Base-by-base conservation (phyloP, 768 basidiomycete genomes). In the Leccinum arenicola region DNA sequence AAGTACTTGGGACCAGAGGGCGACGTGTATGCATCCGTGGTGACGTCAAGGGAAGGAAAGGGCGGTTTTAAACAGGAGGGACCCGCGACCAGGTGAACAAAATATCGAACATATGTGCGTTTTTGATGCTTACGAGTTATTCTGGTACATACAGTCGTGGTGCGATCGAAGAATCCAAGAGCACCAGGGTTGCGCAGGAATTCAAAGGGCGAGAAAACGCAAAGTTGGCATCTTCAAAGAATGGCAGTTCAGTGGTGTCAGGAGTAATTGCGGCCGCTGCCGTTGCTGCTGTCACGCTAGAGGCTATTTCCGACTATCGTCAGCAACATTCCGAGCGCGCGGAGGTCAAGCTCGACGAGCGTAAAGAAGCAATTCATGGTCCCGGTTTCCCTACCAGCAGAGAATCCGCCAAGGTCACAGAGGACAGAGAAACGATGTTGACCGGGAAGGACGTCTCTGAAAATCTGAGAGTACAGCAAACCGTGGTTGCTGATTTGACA, bases 201-300 rank as follows among this genome's bases (percentile, higher is more conserved):
- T 21, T 4, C 1, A 19, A 56, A 50, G 40, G 27, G 6, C 33
- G 40, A n/a, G 23, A 3, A 3, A 47, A 40, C n/a, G 31, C 33
- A 27, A 33, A 31, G 29, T 23, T 35, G 11, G 8, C 23, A 27
- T 23, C 56, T 36, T 36, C 62, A 3, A 59, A 61, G 35, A 35
- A 61, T 29, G 61, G 23, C 10, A 49, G 51, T 49, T 67, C 61
- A 15, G 12, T 59, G 6, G 35, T 65, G 9, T 64, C 68, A 33
- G 27, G 53, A 12, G 9, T 58, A 29, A 50, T 70, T 3, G 61
- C 61, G 3, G 6, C 56, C 10, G 67, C 59, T 0, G 52, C 40
- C 5, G n/a, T 68, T 21, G 61, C 61, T 2, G 59, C 68, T 6
- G 38, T 50, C 23, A 63, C 59, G 0, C 45, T 52, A 2, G 68